Base-by-base conservation (phyloP, 805 yeast genomes). In the Metschnikowia lunata region DNA sequence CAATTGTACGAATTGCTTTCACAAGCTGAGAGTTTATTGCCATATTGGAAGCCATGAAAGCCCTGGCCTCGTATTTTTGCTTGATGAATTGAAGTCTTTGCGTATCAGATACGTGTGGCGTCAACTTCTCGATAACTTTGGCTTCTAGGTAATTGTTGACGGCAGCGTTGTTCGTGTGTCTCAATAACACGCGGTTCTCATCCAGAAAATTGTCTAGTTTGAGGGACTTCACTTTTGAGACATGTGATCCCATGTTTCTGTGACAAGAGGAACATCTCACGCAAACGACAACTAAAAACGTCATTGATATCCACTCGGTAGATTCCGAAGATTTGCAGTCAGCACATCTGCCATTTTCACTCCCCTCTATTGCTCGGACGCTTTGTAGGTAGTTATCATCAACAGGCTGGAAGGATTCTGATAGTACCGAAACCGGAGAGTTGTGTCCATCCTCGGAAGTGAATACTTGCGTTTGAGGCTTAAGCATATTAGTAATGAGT, bases 281-380 rank as follows among this genome's bases (percentile, higher is more conserved):
- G 62, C 98, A 90, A 26, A 91, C 69, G 3, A 83, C 78, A 27
- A 81, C 80, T 43, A 88, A 63, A 34, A 83, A 63, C 55, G 85
- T 89, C 46, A 88, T 71, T 0, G 96, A 86, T 4, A 91, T 76
- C 97, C 97, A 90, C 52, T 89, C 96, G 12, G 86, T 95, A 11
- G 76, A 66, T 12, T 74, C 78, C 0, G 63, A 56, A 2, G 80
- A 58, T 0, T 83, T 83, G 67, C 98, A 90, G 57, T 90, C 98
- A 11, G 87, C 86, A 64, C 98, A 90, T 2, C 52, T 48, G 4
- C 62, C 54, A 56, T 90, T 90, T 29, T 81, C 75, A n/a, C 74
- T 62, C 33, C 79, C 75, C 4, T 63, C 63, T 9, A 61, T 46
- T 0, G 62, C 40, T 40, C 72, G 67, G 6, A 77, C 80, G 27